Percentiles rank a stretch among this genome's conserved stretches.
phyloP scores from a whole-genome alignment of 2,329 filamentous ascomycete genomes.

The Curvularia lunata region DNA sequence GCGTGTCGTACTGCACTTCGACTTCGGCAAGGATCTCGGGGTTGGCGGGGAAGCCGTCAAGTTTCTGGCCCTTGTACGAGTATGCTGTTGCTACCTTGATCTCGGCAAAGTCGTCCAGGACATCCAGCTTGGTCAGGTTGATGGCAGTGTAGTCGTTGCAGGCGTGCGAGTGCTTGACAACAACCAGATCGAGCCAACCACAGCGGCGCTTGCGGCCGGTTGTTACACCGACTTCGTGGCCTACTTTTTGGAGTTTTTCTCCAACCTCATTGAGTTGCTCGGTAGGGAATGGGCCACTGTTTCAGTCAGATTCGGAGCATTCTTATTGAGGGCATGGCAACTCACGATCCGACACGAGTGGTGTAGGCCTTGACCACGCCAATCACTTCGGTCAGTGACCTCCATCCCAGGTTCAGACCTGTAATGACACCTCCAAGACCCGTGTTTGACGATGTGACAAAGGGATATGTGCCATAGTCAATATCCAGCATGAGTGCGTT shows the following conservation, averaged over 20 bases:
- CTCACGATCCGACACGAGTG: constrained; percentile 60
- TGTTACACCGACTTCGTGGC: constrained; percentile 62
- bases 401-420: constrained; percentile 66
- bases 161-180: constrained; percentile 68
- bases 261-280: constrained; percentile 66
- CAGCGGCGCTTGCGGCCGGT: constrained; percentile 68
- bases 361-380: constrained; percentile 74
- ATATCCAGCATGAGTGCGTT: constrained; percentile 73
- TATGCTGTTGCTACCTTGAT: constrained; percentile 80
- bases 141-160: constrained; percentile 72
- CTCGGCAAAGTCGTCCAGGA: constrained; percentile 75
- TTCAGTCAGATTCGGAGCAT: constrained; percentile 30
- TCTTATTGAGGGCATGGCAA: background rate
- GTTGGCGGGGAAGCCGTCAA: constrained; percentile 71
- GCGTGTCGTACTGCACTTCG: constrained; percentile 70
- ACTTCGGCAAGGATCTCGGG: constrained; percentile 63
- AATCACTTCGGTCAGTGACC: constrained; percentile 66
- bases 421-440: constrained; percentile 67
- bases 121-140: constrained; percentile 71
- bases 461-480: constrained; percentile 63
- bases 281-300: constrained; percentile 70
- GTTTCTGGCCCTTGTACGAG: constrained; percentile 60
- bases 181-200: constrained; percentile 71
- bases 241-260: constrained; percentile 63
- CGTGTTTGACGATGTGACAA: constrained; percentile 66